Conservation (phyloP, 139 green algal genomes). For the Tetradesmus obliquus region DNA sequence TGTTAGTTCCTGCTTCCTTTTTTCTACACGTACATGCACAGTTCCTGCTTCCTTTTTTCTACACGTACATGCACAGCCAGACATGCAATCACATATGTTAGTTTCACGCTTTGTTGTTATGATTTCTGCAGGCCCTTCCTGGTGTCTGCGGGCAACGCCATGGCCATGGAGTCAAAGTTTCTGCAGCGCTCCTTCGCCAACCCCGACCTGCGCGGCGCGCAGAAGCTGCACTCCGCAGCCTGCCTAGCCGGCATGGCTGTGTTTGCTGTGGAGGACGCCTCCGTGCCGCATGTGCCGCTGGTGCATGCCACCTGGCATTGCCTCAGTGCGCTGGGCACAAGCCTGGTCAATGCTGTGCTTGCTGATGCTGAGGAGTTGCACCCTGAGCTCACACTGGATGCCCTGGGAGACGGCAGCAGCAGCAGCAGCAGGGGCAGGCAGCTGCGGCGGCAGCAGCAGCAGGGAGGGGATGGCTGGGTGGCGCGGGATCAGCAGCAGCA, state of each 20-base stretch:
- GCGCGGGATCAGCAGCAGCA: neutral
- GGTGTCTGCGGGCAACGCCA: conserved; percentile 56
- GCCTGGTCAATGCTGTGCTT: conserved; percentile 37
- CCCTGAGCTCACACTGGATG: conserved; percentile 35
- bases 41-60: no score
- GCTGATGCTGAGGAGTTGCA: conserved; percentile 21
- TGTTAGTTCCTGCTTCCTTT: no score
- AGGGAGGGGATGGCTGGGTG: neutral
- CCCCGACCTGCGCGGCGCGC: conserved; percentile 51
- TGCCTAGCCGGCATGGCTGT: conserved; percentile 55
- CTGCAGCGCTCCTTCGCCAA: conserved; percentile 38
- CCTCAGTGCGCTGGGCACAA: conserved; percentile 43
- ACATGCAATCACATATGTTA: no score
- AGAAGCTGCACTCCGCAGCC: conserved; percentile 65
- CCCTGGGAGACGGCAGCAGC: neutral
- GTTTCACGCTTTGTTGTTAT: no score
- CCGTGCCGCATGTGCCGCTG: conserved; percentile 53
- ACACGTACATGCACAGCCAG: no score
- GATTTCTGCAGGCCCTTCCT: conserved; percentile 58
- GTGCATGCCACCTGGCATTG: conserved; percentile 75
- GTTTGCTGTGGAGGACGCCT: conserved; percentile 70
- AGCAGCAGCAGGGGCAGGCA: neutral
- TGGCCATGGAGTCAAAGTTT: conserved; percentile 67
- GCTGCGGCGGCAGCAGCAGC: conserved; percentile 20
- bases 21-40: no score